These are phyloP conservation scores for Sclerotinia minor DNA, from an alignment of 2,329 filamentous ascomycete species.

Conservation along the genomic window DNA sequence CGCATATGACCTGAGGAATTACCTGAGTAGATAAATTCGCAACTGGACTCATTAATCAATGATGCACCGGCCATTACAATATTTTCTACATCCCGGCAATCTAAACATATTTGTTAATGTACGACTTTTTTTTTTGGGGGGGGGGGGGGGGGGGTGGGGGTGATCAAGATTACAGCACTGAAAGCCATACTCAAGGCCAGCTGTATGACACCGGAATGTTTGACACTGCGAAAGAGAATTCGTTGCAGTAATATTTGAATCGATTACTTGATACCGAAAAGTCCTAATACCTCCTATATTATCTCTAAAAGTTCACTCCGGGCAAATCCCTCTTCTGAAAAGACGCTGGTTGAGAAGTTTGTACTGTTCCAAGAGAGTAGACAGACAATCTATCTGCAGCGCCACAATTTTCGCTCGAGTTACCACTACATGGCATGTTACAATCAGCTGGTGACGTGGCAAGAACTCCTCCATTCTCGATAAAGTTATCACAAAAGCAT, in stretches of 20 bases:
- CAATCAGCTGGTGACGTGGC: constrained; percentile 38
- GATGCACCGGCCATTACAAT: constrained; percentile 30
- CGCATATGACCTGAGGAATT: constrained; percentile 34
- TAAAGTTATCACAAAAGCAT: constrained; percentile 38
- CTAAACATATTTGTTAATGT: constrained; percentile 25
- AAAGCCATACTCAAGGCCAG: constrained; percentile 35
- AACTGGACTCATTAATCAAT: constrained; percentile 26
- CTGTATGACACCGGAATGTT: constrained; percentile 37
- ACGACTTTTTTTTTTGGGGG: background rate
- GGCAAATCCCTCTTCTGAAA: constrained; percentile 35
- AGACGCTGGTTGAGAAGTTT: constrained; percentile 29
- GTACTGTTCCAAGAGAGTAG: constrained; percentile 34
- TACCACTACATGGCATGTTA: constrained; percentile 37
- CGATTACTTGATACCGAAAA: constrained; percentile 35
- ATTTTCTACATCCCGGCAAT: constrained; percentile 36
- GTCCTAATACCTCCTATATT: constrained; percentile 28
- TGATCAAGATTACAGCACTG: constrained; percentile 34
- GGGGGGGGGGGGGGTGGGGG: too few species aligned
- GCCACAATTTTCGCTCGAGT: constrained; percentile 42
- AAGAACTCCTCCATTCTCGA: constrained; percentile 35
- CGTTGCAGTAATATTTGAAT: constrained; percentile 29
- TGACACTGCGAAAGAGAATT: constrained; percentile 34
- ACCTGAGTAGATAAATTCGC: constrained; percentile 37
- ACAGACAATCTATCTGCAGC: constrained; percentile 37
- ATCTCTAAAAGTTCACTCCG: constrained; percentile 39